Conservation (phyloP, 2,329 filamentous ascomycete genomes). For the Aschersonia sp. region DNA sequence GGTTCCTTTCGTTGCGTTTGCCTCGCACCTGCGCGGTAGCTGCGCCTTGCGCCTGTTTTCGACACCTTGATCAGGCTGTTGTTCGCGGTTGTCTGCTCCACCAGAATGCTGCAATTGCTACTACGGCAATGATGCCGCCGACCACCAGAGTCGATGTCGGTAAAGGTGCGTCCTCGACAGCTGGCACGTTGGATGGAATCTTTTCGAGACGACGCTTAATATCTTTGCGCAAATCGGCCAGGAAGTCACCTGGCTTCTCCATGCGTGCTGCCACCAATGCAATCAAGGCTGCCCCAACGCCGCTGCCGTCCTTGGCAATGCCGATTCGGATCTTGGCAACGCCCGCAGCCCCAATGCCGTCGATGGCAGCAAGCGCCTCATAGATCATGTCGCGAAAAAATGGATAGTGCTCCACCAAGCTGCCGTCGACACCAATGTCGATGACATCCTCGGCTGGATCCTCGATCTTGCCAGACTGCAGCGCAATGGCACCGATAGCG, state of each 20-base stretch:
- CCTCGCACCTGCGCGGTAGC: no score
- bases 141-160: conserved; percentile 17
- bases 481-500: conserved; percentile 69
- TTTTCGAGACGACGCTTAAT: conserved; percentile 19
- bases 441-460: conserved; percentile 52
- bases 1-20: no score
- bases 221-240: conserved; percentile 25
- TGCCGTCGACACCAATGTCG: conserved; percentile 90
- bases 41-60: not conserved
- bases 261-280: conserved; percentile 70
- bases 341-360: conserved; percentile 62
- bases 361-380: conserved; percentile 62
- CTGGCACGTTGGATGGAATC: conserved; percentile 13
- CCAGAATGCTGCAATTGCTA: conserved; percentile 23
- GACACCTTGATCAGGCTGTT: not conserved
- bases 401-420: conserved; percentile 89
- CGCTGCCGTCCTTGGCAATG: conserved; percentile 91
- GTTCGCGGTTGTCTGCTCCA: conserved; percentile 15
- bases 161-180: conserved; percentile 16
- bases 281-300: conserved; percentile 72
- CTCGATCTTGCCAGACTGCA: conserved; percentile 61
- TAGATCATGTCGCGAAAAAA: conserved; percentile 80
- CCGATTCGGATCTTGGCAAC: conserved; percentile 85
- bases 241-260: conserved; percentile 34
- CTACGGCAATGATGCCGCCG: conserved; percentile 20